Conservation (phyloP, 2,329 filamentous ascomycete species). For the Dryadomyces quercus-mongolicae region DNA sequence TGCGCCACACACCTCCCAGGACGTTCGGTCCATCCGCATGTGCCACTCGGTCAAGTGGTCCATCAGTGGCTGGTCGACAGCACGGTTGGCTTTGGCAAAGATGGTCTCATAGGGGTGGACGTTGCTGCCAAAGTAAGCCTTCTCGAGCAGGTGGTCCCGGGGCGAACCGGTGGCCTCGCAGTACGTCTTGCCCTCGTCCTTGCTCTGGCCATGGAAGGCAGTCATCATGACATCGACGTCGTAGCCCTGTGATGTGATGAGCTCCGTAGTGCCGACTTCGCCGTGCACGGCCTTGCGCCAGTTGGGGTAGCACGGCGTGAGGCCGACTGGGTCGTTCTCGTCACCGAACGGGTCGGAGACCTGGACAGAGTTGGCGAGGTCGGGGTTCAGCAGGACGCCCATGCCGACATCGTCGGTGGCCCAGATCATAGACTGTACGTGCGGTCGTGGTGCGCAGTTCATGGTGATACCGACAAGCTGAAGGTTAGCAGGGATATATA, state of each 20-base stretch:
- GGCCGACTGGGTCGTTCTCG: constrained; percentile 15
- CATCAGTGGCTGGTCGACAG: constrained; percentile 18
- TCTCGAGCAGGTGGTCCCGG: constrained; percentile 11
- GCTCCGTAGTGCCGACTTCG: constrained; percentile 19
- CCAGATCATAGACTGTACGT: constrained; percentile 25
- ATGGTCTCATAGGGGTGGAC: constrained; percentile 26
- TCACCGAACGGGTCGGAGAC: constrained; percentile 14
- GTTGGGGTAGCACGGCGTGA: constrained; percentile 19
- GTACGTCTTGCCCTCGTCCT: background rate
- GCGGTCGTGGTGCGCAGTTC: constrained; percentile 22
- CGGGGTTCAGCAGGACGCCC: constrained; percentile 20
- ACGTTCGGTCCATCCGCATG: constrained; percentile 3
- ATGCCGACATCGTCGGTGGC: constrained; percentile 27
- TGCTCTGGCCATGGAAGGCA: constrained; percentile 14
- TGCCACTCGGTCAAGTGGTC: constrained; percentile 21
- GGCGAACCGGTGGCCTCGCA: constrained; percentile 16
- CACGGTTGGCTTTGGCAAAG: constrained; percentile 22
- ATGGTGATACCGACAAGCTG: constrained; percentile 23
- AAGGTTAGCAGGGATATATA: background rate
- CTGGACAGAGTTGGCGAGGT: constrained; percentile 8
- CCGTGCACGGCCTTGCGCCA: constrained; percentile 17
- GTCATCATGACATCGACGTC: constrained; percentile 22
- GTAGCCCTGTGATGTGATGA: constrained; percentile 20
- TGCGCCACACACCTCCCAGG: background rate
- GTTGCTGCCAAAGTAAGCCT: constrained; percentile 20